Conservation (phyloP, 768 basidiomycete species). For the Lentinula sp. region DNA sequence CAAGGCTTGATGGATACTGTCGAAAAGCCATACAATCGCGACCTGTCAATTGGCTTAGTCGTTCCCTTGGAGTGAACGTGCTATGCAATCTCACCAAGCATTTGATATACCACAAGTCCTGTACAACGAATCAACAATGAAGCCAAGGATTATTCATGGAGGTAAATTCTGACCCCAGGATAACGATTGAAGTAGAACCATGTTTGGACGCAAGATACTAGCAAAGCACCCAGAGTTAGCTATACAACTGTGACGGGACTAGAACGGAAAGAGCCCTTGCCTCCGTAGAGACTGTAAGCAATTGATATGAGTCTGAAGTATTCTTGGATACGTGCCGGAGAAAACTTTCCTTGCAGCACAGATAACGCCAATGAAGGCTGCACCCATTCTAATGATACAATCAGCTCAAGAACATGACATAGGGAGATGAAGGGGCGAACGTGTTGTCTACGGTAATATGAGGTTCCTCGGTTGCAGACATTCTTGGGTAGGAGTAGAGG, state of each 20-base stretch:
- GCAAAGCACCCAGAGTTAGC: not conserved
- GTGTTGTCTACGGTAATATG: slow-evolving; percentile 26
- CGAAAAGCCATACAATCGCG: slow-evolving; percentile 39
- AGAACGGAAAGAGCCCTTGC: slow-evolving; percentile 20
- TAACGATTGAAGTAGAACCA: slow-evolving; percentile 52
- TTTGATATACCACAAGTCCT: slow-evolving; percentile 51
- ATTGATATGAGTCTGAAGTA: not conserved
- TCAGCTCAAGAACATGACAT: not conserved
- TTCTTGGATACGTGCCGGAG: not conserved
- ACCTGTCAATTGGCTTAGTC: slow-evolving; percentile 26
- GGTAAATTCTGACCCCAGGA: slow-evolving; percentile 22
- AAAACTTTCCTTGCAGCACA: slow-evolving; percentile 33
- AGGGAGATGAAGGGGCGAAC: slow-evolving; percentile 17
- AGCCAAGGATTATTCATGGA: not conserved
- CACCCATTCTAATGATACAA: slow-evolving; percentile 35
- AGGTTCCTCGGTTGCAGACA: not conserved
- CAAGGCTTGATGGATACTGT: slow-evolving; percentile 45
- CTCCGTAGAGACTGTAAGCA: slow-evolving; percentile 41
- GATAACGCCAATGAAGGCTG: slow-evolving; percentile 44
- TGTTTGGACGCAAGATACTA: slow-evolving; percentile 52
- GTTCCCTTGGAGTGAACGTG: not conserved
- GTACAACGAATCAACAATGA: not conserved
- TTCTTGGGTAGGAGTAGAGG: not conserved
- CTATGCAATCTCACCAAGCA: slow-evolving; percentile 26
- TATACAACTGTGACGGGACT: not conserved